Base-by-base conservation (phyloP, 495 filamentous ascomycete species). In the Neurospora sublineolata region DNA sequence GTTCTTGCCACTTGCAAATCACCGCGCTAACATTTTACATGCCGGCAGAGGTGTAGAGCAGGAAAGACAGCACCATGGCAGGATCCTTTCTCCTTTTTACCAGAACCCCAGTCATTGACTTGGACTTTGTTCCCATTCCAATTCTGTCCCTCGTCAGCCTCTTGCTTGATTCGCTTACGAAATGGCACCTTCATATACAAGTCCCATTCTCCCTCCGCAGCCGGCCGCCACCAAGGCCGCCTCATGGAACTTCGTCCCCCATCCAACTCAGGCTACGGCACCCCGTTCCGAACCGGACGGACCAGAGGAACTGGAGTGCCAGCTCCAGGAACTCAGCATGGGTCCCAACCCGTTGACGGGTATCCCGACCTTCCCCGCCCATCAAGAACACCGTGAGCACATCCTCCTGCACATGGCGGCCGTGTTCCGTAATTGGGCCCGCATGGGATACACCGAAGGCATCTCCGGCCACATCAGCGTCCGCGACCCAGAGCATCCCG, bases 401-500 rank as follows among this genome's bases (percentile, higher is more conserved):
- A 83, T 82, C 70, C 81, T 89, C 14, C 76, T 82, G 18, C 87
- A 89, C 77, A 88, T 89, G 80, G 87, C 87, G 3, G 88, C 84
- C 3, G 86, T 84, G 6, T 90, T 90, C 75, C 83, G 86, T 23
- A 76, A 85, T 68, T 89, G 89, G 73, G 84, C 87, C 0, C 81
- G 85, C 39, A 80, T 81, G 70, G 87, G 87, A 37, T 90, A 86
- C 78, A 87, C 85, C n/a, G 88, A 91, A 78, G 89, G 90, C 37
- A 86, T 89, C 75, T 82, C 83, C 4, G 89, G 89, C 0, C 89
- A 91, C 77, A 91, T 92, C 74, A 86, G 84, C 4, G 86, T 91
- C 16, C 83, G 88, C 30, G 89, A 90, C 75, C 87, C 88, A 6
- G 86, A 90, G 67, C 80, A 86, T 73, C 79, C 79, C 6, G 79